A percentile compares a stretch with the other conserved stretches of the same genome.
These are phyloP conservation scores for Aspergillus nomiae DNA, from an alignment of 2,329 filamentous ascomycete species.

Conservation along the genomic window DNA sequence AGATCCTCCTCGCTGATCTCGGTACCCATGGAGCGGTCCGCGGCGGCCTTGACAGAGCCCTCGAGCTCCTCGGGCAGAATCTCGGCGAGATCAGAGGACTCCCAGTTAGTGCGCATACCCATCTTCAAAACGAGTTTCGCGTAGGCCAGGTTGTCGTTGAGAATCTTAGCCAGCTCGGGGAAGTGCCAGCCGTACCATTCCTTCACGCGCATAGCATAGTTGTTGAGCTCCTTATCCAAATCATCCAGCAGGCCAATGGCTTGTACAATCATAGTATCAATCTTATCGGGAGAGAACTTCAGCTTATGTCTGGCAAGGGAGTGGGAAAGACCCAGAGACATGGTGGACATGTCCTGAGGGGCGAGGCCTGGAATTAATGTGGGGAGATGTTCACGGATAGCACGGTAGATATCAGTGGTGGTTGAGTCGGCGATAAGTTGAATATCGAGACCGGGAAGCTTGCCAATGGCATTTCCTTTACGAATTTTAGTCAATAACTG, in stretches of 20 bases:
- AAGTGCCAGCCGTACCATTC: constrained; percentile 99
- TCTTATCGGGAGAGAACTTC: constrained; percentile 98
- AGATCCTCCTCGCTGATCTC: constrained; percentile 93
- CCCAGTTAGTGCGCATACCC: constrained; percentile 82
- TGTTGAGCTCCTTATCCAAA: constrained; percentile 97
- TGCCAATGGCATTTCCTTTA: constrained; percentile 79
- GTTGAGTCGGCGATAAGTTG: constrained; percentile 78
- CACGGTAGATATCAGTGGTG: constrained; percentile 88
- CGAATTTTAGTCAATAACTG: constrained; percentile 17
- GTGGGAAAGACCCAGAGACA: constrained; percentile 94
- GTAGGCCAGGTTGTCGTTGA: constrained; percentile 96
- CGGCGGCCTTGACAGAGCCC: constrained; percentile 84
- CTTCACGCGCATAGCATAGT: constrained; percentile 98
- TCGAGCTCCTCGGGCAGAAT: constrained; percentile 96
- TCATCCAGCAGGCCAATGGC: constrained; percentile 93
- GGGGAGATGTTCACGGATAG: constrained; percentile 86
- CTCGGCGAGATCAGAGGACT: constrained; percentile 77
- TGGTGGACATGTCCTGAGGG: constrained; percentile 84
- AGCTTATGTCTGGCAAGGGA: constrained; percentile 96
- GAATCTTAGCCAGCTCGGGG: constrained; percentile 94
- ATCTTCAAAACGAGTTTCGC: constrained; percentile 83
- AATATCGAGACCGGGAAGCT: constrained; percentile 84
- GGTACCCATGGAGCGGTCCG: constrained; percentile 97
- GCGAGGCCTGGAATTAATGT: constrained; percentile 87
- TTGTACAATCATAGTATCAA: constrained; percentile 99